Evolutionary conservation across 2,329 filamentous ascomycete genomes (phyloP), one percentile per base, ranked within the genome.

Genomic region (Fonsecaea monophora): DNA sequence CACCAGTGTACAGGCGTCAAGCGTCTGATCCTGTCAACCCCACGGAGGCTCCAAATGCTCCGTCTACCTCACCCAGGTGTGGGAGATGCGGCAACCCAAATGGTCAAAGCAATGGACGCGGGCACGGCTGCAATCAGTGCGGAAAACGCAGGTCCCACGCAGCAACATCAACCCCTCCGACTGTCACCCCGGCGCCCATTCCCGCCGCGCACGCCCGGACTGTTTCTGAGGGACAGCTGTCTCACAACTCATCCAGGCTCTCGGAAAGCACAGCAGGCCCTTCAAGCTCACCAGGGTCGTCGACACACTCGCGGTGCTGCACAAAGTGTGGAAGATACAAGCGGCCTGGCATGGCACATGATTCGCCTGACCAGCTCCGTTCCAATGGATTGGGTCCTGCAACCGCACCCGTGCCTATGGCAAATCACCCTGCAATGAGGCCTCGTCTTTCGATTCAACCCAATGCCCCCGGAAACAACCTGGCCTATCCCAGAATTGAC

Each of bases 1-100:
- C 71, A 10, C 71, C 71, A 6, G 63, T 65, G 8, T 73, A 73
- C 62, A 67, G 69, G 42, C 67, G 55, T 55, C 67, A 69, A 61
- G 68, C 56, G 30, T 64, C 68, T 18, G 59, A 66, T 67, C 50
- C 57, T 9, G 60, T 60, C n/a, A 42, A 37, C 18, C 55, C 57
- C 53, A 37, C 53, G n/a, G 60, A 56, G 40, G 57, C 57, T 21
- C 12, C 68, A 34, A 45, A 59, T 60, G 56, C 32, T n/a, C 15
- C 40, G 30, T 40, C 62, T 5, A 65, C 37, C 13, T 9, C 38
- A 30, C 64, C 58, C 37, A 65, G 54, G 15, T 69, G 70, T 59
- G 25, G n/a, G 8, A 63, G 59, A 12, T 72, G 68, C 57, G 69
- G 70, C n/a, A 69, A 65, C 56, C 67, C 60, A 37, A 45, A 42